Evolutionary conservation across 2,329 filamentous ascomycete genomes (phyloP).

Genomic region (Penicillium rolfsii): DNA sequence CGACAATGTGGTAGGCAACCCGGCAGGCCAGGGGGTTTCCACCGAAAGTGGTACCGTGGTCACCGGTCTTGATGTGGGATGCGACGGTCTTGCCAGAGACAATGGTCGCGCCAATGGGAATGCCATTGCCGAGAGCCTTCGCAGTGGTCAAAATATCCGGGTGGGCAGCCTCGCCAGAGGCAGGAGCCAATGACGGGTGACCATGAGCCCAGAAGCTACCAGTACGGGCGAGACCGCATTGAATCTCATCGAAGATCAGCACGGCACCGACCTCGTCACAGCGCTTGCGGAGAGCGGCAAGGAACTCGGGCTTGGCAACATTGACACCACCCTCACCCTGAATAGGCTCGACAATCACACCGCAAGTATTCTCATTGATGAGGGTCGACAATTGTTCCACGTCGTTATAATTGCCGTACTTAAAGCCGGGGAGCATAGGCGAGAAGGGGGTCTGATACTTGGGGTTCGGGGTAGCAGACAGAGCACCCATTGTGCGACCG

Average conservation of each 20-base stretch:
- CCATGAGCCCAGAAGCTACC: conserved; percentile 89
- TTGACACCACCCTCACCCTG: conserved; percentile 96
- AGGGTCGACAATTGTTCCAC: conserved; percentile 69
- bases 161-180: conserved; percentile 67
- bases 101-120: conserved; percentile 86
- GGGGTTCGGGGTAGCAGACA: conserved; percentile 95
- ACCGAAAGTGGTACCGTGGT: conserved; percentile 93
- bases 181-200: conserved; percentile 60
- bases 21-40: conserved; percentile 86
- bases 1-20: conserved; percentile 83
- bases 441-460: conserved; percentile 96
- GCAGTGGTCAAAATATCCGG: conserved; percentile 93
- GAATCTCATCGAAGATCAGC: conserved; percentile 94
- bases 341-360: conserved; percentile 94
- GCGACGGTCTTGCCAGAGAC: conserved; percentile 66
- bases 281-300: conserved; percentile 77
- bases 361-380: conserved; percentile 84
- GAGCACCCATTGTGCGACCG: conserved; percentile 89
- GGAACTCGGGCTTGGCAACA: conserved; percentile 78
- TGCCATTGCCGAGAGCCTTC: conserved; percentile 95
- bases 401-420: conserved; percentile 84
- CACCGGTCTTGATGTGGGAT: conserved; percentile 71
- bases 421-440: conserved; percentile 94
- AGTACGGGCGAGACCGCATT: conserved; percentile 87
- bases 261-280: conserved; percentile 87